phyloP scores from a whole-genome alignment of 2,329 filamentous ascomycete species.

The Neocatenulostroma microsporum region DNA sequence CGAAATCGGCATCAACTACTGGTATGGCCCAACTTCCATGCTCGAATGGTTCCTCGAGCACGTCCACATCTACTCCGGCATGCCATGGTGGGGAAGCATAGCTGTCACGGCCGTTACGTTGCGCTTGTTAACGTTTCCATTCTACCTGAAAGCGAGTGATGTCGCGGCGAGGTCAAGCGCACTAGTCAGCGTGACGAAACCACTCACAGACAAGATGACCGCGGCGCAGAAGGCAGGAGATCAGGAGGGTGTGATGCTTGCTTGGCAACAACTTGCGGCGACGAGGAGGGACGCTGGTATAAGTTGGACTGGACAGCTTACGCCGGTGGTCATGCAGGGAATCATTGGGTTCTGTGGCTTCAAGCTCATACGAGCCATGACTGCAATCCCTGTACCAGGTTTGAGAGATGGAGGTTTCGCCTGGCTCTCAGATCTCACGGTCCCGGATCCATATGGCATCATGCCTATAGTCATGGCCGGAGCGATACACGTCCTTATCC shows the following conservation, averaged over 20 bases:
- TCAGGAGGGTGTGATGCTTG: constrained; percentile 39
- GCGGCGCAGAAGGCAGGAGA: constrained; percentile 39
- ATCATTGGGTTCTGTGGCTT: constrained; percentile 76
- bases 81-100: constrained; percentile 79
- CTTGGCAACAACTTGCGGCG: constrained; percentile 41
- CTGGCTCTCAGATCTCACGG: constrained; percentile 74
- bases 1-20: constrained; percentile 76
- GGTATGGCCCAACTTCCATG: constrained; percentile 66
- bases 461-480: constrained; percentile 49
- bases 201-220: constrained; percentile 50
- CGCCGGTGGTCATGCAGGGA: constrained; percentile 53
- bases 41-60: constrained; percentile 76
- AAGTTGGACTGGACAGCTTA: constrained; percentile 42
- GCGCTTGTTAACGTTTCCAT: constrained; percentile 58
- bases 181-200: constrained; percentile 51
- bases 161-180: constrained; percentile 54
- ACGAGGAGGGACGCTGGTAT: constrained; percentile 52
- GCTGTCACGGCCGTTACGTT: constrained; percentile 56
- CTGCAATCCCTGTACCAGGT: constrained; percentile 68
- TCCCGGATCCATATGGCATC: constrained; percentile 68
- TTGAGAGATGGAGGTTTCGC: constrained; percentile 61
- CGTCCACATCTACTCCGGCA: constrained; percentile 64
- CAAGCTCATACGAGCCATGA: constrained; percentile 66
- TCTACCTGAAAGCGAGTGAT: constrained; percentile 56
- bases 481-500: constrained; percentile 23